These are phyloP conservation scores for Colletotrichum siamense DNA, from an alignment of 2,329 filamentous ascomycete species.

Conservation along the genomic window DNA sequence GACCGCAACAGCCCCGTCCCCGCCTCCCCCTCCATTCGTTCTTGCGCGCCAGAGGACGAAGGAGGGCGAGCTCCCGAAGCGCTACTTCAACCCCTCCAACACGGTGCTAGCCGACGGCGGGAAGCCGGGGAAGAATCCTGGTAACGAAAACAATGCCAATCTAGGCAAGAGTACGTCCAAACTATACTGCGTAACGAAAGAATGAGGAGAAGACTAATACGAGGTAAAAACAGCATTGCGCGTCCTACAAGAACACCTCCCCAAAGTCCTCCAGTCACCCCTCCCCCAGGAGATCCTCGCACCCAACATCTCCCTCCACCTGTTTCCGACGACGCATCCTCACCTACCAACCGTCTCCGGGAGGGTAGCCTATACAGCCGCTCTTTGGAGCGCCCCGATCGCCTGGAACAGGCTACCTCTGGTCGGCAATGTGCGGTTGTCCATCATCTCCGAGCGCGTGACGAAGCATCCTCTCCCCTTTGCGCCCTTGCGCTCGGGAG, in stretches of 20 bases:
- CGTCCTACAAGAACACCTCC: constrained; percentile 70
- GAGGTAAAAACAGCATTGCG: constrained; percentile 56
- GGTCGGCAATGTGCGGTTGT: constrained; percentile 85
- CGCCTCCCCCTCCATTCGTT: background rate
- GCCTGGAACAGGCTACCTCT: constrained; percentile 94
- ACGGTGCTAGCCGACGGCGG: background rate
- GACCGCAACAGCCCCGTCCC: background rate
- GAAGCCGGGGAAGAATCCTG: constrained; percentile 36
- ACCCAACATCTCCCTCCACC: constrained; percentile 73
- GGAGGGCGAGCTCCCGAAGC: background rate
- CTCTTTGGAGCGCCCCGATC: constrained; percentile 93
- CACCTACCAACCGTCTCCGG: constrained; percentile 93
- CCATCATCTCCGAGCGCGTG: constrained; percentile 91
- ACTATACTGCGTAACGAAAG: background rate
- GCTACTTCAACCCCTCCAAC: constrained; percentile 22
- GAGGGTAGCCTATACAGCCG: constrained; percentile 84
- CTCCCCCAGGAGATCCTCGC: constrained; percentile 78
- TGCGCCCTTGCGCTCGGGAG: constrained; percentile 55
- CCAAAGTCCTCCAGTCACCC: constrained; percentile 69
- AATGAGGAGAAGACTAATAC: background rate
- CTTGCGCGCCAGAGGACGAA: background rate
- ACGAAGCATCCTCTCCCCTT: constrained; percentile 61
- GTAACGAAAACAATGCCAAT: constrained; percentile 65
- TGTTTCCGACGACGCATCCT: constrained; percentile 80
- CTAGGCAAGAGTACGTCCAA: constrained; percentile 63